These are phyloP conservation scores for Colletotrichum sp. DNA, from an alignment of 2,329 filamentous ascomycete genomes.

Conservation along the genomic window DNA sequence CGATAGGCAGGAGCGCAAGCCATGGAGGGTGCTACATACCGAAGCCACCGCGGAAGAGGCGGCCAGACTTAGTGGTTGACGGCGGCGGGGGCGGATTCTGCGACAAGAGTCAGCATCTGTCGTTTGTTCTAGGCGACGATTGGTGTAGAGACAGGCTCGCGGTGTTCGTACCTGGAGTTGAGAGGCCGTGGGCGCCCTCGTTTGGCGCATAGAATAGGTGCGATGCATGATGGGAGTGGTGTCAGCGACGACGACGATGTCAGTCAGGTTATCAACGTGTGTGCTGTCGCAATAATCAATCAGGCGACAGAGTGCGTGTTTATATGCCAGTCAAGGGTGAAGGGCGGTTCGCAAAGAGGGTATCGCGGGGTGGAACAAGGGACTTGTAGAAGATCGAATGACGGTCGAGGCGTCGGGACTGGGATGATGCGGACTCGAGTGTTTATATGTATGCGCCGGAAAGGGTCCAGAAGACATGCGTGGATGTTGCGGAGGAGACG, in stretches of 20 bases:
- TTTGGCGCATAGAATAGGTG: constrained; percentile 98
- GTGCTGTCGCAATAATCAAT: neutral
- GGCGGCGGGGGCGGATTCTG: constrained; percentile 93
- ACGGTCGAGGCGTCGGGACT: neutral
- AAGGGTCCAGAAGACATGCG: neutral
- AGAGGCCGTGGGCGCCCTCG: constrained; percentile 93
- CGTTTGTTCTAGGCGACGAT: neutral
- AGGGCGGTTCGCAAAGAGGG: neutral
- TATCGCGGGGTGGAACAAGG: constrained; percentile 17
- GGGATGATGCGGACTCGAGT: constrained; percentile 9
- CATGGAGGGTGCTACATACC: constrained; percentile 64
- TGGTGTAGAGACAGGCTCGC: neutral
- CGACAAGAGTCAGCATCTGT: neutral
- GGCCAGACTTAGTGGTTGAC: constrained; percentile 88
- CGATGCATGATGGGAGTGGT: constrained; percentile 77
- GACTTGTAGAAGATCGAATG: neutral
- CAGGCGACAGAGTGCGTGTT: neutral
- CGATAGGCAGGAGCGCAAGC: neutral
- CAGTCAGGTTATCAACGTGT: neutral
- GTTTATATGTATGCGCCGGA: constrained; percentile 14
- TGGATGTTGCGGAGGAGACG: constrained; percentile 19
- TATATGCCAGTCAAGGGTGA: neutral
- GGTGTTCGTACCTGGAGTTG: constrained; percentile 57
- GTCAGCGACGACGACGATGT: neutral
- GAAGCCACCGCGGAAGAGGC: constrained; percentile 85